Percentiles rank a stretch among this genome's conserved stretches.
phyloP scores from a whole-genome alignment of 257 asterid genomes.

The Cordia subcordata region DNA sequence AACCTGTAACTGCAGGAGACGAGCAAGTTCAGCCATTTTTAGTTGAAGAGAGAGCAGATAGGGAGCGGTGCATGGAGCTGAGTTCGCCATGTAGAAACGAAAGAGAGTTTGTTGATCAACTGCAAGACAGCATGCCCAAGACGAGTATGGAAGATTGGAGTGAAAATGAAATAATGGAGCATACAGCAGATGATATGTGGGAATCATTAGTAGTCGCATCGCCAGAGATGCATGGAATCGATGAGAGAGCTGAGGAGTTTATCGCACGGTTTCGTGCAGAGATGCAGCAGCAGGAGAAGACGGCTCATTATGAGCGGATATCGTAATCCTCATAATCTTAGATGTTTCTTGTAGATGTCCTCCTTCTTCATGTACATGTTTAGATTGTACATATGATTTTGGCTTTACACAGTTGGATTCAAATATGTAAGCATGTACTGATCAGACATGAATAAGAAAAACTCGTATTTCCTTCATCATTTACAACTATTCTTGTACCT shows the following conservation, averaged over 20 bases:
- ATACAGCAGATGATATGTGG: slow-evolving; percentile 69
- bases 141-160: background rate
- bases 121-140: background rate
- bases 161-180: background rate
- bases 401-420: no score
- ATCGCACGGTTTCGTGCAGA: slow-evolving; percentile 59
- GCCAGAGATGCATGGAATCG: slow-evolving; percentile 60
- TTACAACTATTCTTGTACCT: no score
- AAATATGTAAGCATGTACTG: no score
- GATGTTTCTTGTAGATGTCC: no score
- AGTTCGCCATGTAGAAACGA: slow-evolving; percentile 6
- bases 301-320: slow-evolving; percentile 24
- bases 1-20: slow-evolving; percentile 11
- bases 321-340: no score
- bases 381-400: no score
- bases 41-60: background rate
- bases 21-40: slow-evolving; percentile 14
- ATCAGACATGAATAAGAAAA: no score
- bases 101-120: slow-evolving; percentile 7
- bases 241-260: slow-evolving; percentile 82
- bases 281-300: slow-evolving; percentile 46
- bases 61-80: slow-evolving; percentile 1
- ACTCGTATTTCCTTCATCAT: no score
- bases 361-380: no score
- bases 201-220: slow-evolving; percentile 59